phyloP scores from a whole-genome alignment of 2,329 filamentous ascomycete species.

The Trichoderma simmonsii region DNA sequence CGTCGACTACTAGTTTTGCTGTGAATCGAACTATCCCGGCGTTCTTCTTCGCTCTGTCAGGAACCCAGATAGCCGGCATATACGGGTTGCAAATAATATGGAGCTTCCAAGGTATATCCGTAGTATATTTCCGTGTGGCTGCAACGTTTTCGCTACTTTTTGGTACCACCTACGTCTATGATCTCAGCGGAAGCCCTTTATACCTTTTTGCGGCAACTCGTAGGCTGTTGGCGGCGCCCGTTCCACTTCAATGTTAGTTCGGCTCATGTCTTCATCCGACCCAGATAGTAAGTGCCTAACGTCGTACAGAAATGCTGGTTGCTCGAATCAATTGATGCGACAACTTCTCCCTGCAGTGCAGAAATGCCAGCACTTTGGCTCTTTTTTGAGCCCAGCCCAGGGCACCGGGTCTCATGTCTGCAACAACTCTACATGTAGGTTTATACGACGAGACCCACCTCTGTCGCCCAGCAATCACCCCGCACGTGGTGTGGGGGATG shows the following conservation, averaged over 20 bases:
- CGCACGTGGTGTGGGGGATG: conserved; percentile 8
- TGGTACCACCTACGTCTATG: neutral
- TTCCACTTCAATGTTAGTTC: neutral
- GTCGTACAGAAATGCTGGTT: neutral
- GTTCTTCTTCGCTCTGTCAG: neutral
- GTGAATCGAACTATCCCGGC: neutral
- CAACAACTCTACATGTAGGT: neutral
- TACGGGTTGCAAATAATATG: neutral
- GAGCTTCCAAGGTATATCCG: neutral
- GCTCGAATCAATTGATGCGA: neutral
- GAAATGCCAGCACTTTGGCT: neutral
- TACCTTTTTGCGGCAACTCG: neutral
- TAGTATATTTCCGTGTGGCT: neutral
- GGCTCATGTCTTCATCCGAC: neutral
- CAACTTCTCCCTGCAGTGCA: neutral
- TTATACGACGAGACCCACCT: neutral
- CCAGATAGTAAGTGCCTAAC: neutral
- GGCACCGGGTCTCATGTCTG: neutral
- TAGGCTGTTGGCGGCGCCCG: neutral
- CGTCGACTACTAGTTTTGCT: neutral
- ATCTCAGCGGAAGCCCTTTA: neutral
- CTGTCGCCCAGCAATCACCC: neutral
- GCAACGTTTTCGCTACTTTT: neutral
- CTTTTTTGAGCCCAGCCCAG: conserved; percentile 4
- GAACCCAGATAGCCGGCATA: neutral